Evolutionary conservation across 2,329 filamentous ascomycete genomes (phyloP), one percentile per base, ranked within the genome.

Genomic region (Teratosphaeria destructans): DNA sequence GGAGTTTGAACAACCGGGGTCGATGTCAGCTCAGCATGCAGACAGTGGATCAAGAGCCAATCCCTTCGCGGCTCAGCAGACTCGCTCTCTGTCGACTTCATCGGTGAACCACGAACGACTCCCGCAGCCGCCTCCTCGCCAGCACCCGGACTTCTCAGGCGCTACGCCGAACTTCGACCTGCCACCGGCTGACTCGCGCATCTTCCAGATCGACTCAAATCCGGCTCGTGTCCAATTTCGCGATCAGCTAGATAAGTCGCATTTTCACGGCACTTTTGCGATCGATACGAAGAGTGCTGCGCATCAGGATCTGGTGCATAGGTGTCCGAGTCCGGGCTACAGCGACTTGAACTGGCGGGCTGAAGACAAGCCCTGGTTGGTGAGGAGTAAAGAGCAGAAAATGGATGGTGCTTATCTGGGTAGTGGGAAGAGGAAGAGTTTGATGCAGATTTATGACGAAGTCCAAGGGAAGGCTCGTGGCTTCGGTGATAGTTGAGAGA

Each of bases 171-270:
- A 32, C 32, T n/a, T 32, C 19, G 29, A 34, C 2, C n/a, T 23
- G 29, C 32, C 59, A 47, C 27, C 65, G 47, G 27, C 16, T 60
- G 59, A 37, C 23, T 62, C 53, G 52, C 63, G 65, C 34, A 64
- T 69, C 71, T 79, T 78, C 65, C 73, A 77, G 58, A 65, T 79
- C 43, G 71, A 70, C 16, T 64, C 76, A 47, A 74, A 76, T 62
- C 66, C 69, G 8, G 72, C 73, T 6, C 71, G 69, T 43, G 68
- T 66, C 37, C 67, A 75, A 19, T 76, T 78, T 62, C 70, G 73
- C 54, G 76, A 78, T 61, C 73, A 71, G 35, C 68, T 79, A 60
- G 71, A 77, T 60, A 64, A 68, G 2, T 60, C 62, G 10, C 63
- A 64, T 47, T 74, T 68, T 60, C 66, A 72, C 54, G 72, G 71